Evolutionary conservation across 164 flowering plant genomes (phyloP), one percentile per base, ranked within the genome.

Genomic region (Cinnamomum chago): DNA sequence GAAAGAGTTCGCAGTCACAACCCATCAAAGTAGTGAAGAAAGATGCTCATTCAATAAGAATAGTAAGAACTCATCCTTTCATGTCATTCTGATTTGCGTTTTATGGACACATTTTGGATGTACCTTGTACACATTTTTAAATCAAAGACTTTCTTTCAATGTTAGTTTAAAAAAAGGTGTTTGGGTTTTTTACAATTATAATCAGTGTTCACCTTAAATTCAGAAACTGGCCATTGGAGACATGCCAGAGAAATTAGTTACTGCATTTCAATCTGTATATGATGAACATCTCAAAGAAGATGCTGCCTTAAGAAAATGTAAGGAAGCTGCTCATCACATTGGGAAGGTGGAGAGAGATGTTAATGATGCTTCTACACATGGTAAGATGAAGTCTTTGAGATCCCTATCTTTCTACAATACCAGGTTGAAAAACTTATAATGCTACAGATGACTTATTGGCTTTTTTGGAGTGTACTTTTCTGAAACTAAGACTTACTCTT

Each of bases 191-290:
- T 40, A 40, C 10, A 40, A 24, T 14, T 30, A 2, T 33, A 27
- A 35, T 65, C 12, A 14, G 20, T 71, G 55, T 70, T 62, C 50
- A 13, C 78, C 28, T 58, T 76, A 52, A 71, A 72, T 73, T 72
- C 89, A 94, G 97, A 94, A 94, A 91, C 78, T 91, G 79, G 88
- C 95, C 72, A 86, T 89, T 83, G 98, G 98, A 75, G 89, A 87
- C 75, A 72, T 84, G 71, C 94, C 94, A 20, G 98, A 94, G 77
- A 94, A 89, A 76, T 87, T 94, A n/a, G 20, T 92, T 28, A 83
- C 90, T 75, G 92, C 94, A 47, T 88, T 88, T 83, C 92, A 94
- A 77, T 79, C 85, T 58, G 87, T 88, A 25, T 78, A 86, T 67
- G 97, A 91, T 70, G 92, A 88, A 66, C 81, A 80, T 82, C 58